Conservation (phyloP, 257 asterid species). For the Gentiana macrophylla region DNA sequence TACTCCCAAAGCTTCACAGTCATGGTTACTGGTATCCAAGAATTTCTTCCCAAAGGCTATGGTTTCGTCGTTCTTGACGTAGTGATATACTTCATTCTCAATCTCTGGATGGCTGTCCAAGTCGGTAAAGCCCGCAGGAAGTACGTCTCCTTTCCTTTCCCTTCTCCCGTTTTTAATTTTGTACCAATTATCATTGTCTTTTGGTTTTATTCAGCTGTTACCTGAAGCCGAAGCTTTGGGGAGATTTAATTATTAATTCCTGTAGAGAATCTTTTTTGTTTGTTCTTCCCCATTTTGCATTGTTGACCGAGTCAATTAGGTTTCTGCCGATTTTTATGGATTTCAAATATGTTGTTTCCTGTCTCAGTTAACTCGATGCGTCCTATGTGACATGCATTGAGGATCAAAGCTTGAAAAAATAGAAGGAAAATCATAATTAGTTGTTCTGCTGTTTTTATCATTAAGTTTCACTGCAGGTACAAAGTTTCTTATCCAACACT, state of each 20-base stretch:
- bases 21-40: constrained; percentile 52
- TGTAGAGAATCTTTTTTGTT: neutral
- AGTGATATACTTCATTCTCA: constrained; percentile 50
- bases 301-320: too few relatives aligned
- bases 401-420: too few relatives aligned
- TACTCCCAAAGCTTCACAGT: neutral
- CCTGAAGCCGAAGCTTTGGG: neutral
- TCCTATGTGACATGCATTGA: too few relatives aligned
- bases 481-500: constrained; percentile 64
- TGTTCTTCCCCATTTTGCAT: neutral
- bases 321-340: too few relatives aligned
- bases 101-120: constrained; percentile 64
- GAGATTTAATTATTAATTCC: neutral
- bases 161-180: neutral
- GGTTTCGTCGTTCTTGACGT: constrained; percentile 65
- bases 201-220: neutral
- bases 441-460: too few relatives aligned
- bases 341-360: too few relatives aligned
- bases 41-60: constrained; percentile 49
- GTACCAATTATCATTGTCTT: neutral
- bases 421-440: too few relatives aligned
- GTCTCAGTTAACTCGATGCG: too few relatives aligned
- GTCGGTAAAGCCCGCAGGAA: constrained; percentile 71
- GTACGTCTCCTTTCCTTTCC: constrained; percentile 19
- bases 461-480: constrained; percentile 36